A percentile compares a stretch with the other conserved stretches of the same genome.
Conservation (phyloP, 2,329 filamentous ascomycete genomes). For the Intubia oerlemansii region DNA sequence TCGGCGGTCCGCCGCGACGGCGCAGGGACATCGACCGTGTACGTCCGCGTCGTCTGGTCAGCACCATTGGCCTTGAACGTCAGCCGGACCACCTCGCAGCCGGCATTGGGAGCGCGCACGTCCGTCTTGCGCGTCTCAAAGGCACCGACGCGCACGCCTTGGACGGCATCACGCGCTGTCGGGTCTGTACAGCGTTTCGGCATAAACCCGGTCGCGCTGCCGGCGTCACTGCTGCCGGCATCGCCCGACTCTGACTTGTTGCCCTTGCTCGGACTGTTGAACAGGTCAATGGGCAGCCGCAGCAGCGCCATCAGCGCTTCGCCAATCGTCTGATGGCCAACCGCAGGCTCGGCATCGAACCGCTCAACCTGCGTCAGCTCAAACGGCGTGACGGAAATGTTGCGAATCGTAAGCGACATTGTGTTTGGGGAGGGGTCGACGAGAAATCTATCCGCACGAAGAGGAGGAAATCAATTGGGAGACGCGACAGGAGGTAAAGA, state of each 20-base stretch:
- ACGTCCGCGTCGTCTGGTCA: constrained; percentile 22
- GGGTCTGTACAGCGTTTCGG: no score
- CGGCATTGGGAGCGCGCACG: constrained; percentile 33
- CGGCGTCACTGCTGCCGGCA: constrained; percentile 7
- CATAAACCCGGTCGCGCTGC: constrained; percentile 1
- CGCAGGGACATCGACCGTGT: constrained; percentile 54
- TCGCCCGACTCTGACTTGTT: no score
- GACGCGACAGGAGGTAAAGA: no score
- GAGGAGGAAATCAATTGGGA: no score
- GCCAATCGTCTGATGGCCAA: constrained; percentile 18
- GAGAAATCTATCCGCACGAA: no score
- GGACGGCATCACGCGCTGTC: constrained; percentile 31
- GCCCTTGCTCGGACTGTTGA: no score
- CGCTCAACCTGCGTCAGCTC: constrained; percentile 53
- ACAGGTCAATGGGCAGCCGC: not conserved
- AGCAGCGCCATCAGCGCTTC: constrained; percentile 17
- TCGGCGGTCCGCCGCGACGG: constrained; percentile 34
- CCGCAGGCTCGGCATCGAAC: constrained; percentile 32
- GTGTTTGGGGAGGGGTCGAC: no score
- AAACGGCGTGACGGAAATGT: constrained; percentile 54
- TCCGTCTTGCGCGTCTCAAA: constrained; percentile 46
- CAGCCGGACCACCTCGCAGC: constrained; percentile 48
- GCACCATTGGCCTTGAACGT: constrained; percentile 34
- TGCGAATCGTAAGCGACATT: constrained; percentile 48
- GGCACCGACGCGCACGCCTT: constrained; percentile 36